phyloP scores from a whole-genome alignment of 2,329 filamentous ascomycete genomes.

The Verticillium dahliae region DNA sequence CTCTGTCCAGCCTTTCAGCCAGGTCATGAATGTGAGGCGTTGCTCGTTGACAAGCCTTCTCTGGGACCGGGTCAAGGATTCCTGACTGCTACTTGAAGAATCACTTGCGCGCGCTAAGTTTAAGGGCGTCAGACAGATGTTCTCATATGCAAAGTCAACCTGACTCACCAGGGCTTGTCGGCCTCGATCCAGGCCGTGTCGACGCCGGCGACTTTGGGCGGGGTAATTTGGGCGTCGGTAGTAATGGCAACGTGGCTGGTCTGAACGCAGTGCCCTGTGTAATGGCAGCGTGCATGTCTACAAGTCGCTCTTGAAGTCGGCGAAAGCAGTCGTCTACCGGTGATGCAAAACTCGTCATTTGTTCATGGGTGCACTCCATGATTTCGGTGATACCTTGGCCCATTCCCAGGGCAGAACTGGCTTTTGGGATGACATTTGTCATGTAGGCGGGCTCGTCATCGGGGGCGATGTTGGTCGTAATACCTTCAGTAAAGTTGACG shows the following conservation, averaged over 20 bases:
- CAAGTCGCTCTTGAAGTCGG: neutral
- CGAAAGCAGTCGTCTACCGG: neutral
- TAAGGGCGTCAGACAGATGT: neutral
- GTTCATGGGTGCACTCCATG: neutral
- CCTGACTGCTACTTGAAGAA: neutral
- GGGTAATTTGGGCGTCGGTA: neutral
- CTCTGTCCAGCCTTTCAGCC: conserved; percentile 4
- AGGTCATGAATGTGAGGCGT: neutral
- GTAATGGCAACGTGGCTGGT: neutral
- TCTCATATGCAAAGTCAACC: neutral
- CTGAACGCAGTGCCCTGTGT: neutral
- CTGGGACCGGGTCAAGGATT: neutral
- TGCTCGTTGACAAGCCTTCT: neutral
- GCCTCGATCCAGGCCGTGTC: neutral
- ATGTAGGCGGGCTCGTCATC: neutral
- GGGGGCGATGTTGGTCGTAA: neutral
- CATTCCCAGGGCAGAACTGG: neutral
- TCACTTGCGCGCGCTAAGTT: neutral
- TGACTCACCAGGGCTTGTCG: neutral
- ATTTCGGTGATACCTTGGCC: neutral
- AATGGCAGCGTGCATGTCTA: neutral
- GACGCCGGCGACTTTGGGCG: neutral
- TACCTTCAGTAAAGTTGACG: neutral
- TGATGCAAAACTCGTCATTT: neutral
- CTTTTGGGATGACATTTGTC: conserved; percentile 1